These are phyloP conservation scores for California macrophylla DNA, from an alignment of 441 rosid species.

Conservation along the genomic window DNA sequence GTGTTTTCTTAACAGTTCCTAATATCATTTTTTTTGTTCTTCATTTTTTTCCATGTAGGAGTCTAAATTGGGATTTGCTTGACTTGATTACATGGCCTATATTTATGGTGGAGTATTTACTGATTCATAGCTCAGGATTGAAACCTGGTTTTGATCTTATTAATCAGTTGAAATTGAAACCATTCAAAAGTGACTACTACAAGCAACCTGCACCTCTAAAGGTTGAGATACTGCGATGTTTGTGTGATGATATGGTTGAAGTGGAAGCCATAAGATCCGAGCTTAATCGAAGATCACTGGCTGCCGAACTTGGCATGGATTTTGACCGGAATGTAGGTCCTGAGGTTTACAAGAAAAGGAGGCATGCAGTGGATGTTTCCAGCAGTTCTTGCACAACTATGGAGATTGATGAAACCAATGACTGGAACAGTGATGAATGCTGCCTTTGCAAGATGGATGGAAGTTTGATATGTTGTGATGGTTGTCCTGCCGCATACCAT, in stretches of 20 bases:
- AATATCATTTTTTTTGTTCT: constrained; percentile 13
- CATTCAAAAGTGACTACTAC: constrained; percentile 47
- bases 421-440: constrained; percentile 61
- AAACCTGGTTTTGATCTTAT: constrained; percentile 35
- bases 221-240: constrained; percentile 44
- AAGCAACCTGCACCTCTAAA: constrained; percentile 43
- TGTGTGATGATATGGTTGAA: constrained; percentile 55
- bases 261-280: constrained; percentile 64
- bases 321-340: constrained; percentile 40
- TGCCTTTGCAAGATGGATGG: constrained; percentile 74
- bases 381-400: constrained; percentile 33
- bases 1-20: neutral
- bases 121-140: constrained; percentile 39
- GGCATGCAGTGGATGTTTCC: constrained; percentile 27
- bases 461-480: constrained; percentile 62
- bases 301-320: constrained; percentile 55
- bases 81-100: constrained; percentile 58
- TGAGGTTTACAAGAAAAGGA: constrained; percentile 41
- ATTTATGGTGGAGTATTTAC: constrained; percentile 48
- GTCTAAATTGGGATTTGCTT: constrained; percentile 59
- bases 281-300: constrained; percentile 59
- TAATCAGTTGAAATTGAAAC: constrained; percentile 32
- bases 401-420: constrained; percentile 36
- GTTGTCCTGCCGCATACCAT: constrained; percentile 78
- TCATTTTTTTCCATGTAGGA: constrained; percentile 41